phyloP scores from a whole-genome alignment of 352 stramenopile species.

The Pythium dissotocum region DNA sequence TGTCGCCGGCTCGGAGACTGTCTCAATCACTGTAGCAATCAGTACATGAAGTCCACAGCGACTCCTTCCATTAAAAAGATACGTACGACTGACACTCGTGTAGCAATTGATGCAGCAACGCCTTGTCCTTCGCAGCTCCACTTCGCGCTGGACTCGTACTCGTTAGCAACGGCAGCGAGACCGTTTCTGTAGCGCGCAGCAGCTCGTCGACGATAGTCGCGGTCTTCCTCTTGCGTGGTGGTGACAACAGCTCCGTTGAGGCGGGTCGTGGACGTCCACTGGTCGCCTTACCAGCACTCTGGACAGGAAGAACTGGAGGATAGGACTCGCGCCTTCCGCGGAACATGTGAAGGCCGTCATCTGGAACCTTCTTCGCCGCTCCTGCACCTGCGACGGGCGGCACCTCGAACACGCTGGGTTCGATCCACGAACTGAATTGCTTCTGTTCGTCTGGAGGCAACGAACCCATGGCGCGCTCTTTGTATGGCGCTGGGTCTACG shows the following conservation, averaged over 20 bases:
- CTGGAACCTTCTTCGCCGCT: slow-evolving; percentile 38
- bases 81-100: slow-evolving; percentile 48
- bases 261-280: not conserved
- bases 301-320: slow-evolving; percentile 16
- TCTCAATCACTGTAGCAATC: not conserved
- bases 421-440: slow-evolving; percentile 52
- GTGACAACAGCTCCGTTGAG: slow-evolving; percentile 7
- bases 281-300: not conserved
- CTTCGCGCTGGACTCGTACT: slow-evolving; percentile 16
- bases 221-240: slow-evolving; percentile 19
- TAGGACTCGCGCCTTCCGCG: slow-evolving; percentile 31
- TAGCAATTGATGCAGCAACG: slow-evolving; percentile 44
- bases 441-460: slow-evolving; percentile 11
- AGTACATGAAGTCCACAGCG: not conserved
- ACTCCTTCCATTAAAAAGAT: not conserved
- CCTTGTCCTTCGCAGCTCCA: slow-evolving; percentile 32
- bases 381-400: slow-evolving; percentile 44
- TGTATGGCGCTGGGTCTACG: not conserved
- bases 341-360: slow-evolving; percentile 63
- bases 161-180: slow-evolving; percentile 40
- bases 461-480: slow-evolving; percentile 1
- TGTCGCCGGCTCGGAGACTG: not conserved
- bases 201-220: slow-evolving; percentile 29
- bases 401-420: slow-evolving; percentile 31
- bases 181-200: slow-evolving; percentile 14